Base-by-base conservation (phyloP, 495 filamentous ascomycete genomes). In the Aspergillus biplanus region DNA sequence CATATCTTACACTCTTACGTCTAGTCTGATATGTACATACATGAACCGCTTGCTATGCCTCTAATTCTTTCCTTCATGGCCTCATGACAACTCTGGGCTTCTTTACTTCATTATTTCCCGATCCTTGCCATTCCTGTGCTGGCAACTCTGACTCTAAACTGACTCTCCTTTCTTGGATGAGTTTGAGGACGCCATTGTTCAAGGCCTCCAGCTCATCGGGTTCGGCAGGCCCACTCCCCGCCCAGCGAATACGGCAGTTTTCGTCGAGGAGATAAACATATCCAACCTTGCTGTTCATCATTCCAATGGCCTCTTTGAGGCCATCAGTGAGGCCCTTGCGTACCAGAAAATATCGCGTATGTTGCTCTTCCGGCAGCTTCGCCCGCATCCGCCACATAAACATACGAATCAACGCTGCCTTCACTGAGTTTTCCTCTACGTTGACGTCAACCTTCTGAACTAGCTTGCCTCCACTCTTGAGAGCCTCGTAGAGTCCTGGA, bases 191-290 rank as follows among this genome's bases (percentile, higher is more conserved):
- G 1, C 90, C 90, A 67, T 81, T 88, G 8, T 88, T 86, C 67
- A 99, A 67, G 4, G 86, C 83, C 58, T 89, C 85, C 71, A 82
- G 83, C 81, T 98, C 95, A 18, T 80, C 82, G 5, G 75, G 80
- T 50, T 87, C 82, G 13, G 90, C 89, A 44, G 80, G 73, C n/a
- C 92, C 95, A 74, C 92, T 93, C 4, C 91, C 95, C 0, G 94
- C 95, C 95, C 95, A 99, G 37, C 95, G 85, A 62, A 99, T 97
- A 77, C 84, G 89, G 76, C 92, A 96, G 52, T 92, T 78, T 67
- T 86, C 80, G 78, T 99, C 95, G 61, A 99, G 75, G 59, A 99
- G 80, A 78, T 97, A 99, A 32, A 92, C 91, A 80, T 97, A 97
- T 12, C 96, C 96, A 11, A 97, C 93, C 77, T 90, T 92, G 46